Percentiles rank a stretch among this genome's conserved stretches.
These are phyloP conservation scores for Breviolum minutum DNA, from an alignment of 73 alveolate species.

Conservation along the genomic window DNA sequence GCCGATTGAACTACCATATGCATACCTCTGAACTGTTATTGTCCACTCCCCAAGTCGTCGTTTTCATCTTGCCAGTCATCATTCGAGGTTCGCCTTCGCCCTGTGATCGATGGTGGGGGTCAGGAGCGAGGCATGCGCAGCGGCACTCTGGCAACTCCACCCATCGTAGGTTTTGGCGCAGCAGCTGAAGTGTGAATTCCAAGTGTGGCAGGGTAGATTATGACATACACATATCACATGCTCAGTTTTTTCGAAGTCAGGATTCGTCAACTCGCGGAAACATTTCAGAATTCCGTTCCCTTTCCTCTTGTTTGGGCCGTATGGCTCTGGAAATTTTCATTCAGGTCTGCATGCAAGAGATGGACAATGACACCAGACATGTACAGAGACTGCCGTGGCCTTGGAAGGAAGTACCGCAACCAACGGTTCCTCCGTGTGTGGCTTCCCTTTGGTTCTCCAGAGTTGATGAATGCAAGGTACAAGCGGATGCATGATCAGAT, in stretches of 20 bases:
- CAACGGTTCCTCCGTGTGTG: background rate
- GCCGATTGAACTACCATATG: background rate
- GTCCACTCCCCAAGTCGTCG: background rate
- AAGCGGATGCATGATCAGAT: constrained; percentile 95
- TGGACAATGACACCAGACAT: constrained; percentile 98
- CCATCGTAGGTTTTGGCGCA: constrained; percentile 99
- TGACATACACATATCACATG: too few species aligned
- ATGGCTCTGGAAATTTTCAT: background rate
- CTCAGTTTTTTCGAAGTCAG: too few species aligned
- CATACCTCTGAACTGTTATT: too few species aligned
- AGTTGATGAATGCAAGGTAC: constrained; percentile 27
- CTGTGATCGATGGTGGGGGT: constrained; percentile 99
- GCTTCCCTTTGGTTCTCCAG: too few species aligned
- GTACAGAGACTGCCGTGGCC: constrained; percentile 96
- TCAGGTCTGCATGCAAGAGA: constrained; percentile 97
- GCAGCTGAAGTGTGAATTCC: constrained; percentile 96
- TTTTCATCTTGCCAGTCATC: background rate
- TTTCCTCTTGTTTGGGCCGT: background rate
- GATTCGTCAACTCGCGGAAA: too few species aligned
- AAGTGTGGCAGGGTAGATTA: background rate
- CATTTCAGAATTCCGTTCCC: background rate
- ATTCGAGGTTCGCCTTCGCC: constrained; percentile 97
- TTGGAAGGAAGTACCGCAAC: background rate
- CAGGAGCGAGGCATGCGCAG: constrained; percentile 99
- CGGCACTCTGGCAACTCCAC: constrained; percentile 98